Percentiles rank a stretch among this genome's conserved stretches.
Conservation (phyloP, 495 filamentous ascomycete genomes). For the Monascus purpureus region DNA sequence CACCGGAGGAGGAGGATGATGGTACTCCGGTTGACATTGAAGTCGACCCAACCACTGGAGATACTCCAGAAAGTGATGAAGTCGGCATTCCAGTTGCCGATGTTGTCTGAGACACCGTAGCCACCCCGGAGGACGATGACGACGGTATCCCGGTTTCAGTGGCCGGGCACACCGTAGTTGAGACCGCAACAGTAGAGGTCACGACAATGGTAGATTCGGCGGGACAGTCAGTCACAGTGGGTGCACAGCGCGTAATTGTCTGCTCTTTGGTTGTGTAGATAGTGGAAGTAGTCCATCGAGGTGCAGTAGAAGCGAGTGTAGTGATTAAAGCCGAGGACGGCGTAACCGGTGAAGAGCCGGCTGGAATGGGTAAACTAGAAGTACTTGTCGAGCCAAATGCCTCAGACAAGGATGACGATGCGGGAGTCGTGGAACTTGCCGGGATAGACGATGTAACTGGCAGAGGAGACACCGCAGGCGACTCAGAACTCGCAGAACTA, state of each 20-base stretch:
- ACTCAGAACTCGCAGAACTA: too few relatives aligned
- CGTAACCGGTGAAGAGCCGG: neutral
- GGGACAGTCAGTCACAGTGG: neutral
- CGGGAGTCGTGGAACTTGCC: neutral
- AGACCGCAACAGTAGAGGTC: too few relatives aligned
- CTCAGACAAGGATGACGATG: neutral
- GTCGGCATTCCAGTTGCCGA: too few relatives aligned
- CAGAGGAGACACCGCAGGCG: neutral
- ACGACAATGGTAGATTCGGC: neutral
- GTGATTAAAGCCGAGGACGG: neutral
- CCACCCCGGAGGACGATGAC: too few relatives aligned
- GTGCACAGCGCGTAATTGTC: constrained; percentile 4
- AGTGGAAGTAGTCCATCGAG: constrained; percentile 13
- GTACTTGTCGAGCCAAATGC: neutral
- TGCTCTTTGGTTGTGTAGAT: constrained; percentile 3
- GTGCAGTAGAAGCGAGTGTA: neutral
- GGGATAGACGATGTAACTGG: neutral
- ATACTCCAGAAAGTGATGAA: too few relatives aligned
- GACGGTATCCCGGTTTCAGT: too few relatives aligned
- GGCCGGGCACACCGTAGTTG: too few relatives aligned
- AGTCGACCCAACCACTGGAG: too few relatives aligned
- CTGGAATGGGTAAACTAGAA: neutral
- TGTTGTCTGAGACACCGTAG: too few relatives aligned
- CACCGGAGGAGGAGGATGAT: too few relatives aligned
- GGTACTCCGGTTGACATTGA: too few relatives aligned